Base-by-base conservation (phyloP, 176 grass and related monocot species). In the Cenchrus americanus region DNA sequence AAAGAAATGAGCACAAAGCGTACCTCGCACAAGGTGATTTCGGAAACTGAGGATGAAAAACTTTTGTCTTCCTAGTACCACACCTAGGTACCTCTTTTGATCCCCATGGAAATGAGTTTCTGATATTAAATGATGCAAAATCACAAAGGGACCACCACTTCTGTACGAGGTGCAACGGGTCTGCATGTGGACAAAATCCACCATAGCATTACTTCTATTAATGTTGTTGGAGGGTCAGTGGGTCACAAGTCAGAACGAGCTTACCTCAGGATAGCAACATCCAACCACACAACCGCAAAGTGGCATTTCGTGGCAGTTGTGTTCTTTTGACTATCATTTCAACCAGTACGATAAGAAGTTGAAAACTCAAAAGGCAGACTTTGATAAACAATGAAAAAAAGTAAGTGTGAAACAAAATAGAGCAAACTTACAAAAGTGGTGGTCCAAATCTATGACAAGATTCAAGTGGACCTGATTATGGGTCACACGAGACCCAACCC, bases 251-350 rank as follows among this genome's bases (percentile, higher is more conserved):
- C 59, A 47, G 26, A 44, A 86, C 15, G 2, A 66, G 42, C 27
- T 86, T 83, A 86, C 74, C 14, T 90, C 84, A 79, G 52, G 88
- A 83, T 43, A 90, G 79, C 59, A 67, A 79, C 67, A 73, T 83
- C 68, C 51, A 73, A 75, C 68, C 51, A 66, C 77, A 82, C 72
- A 69, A 12, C 64, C 15, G 42, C 12, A 13, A 82, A 13, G 11
- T 54, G 21, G 49, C 51, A 82, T 63, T 64, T 86, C 65, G 22
- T 71, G 48, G 57, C 55, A 76, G 53, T 32, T 61, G 53, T 18
- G 69, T 50, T 15, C n/a, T 75, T 78, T 76, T 50, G 65, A 89
- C 72, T 71, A 63, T 78, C 71, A 66, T 54, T 81, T 70, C 3
- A 43, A 77, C 26, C 19, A 53, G 50, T 47, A 44, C 57, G 64